Evolutionary conservation across 2,329 filamentous ascomycete species (phyloP).

Genomic region (Thielaviopsis euricoi): DNA sequence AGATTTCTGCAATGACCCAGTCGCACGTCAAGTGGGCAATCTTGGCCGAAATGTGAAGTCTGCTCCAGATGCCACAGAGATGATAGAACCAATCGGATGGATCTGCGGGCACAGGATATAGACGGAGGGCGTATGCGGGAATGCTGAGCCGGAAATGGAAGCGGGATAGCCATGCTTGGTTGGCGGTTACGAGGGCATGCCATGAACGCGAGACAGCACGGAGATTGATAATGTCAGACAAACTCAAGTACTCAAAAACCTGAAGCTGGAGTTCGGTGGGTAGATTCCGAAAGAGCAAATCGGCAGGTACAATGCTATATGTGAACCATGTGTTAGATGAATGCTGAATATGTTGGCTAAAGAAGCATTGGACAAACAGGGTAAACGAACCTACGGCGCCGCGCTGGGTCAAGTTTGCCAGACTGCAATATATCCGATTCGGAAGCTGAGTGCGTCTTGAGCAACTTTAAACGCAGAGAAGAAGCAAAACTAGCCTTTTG

Average conservation of each 20-base stretch:
- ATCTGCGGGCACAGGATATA: constrained; percentile 38
- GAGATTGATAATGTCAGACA: constrained; percentile 43
- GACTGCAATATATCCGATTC: not conserved
- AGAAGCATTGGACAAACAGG: no score
- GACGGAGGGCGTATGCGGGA: constrained; percentile 40
- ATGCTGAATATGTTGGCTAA: not conserved
- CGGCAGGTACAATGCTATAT: constrained; percentile 27
- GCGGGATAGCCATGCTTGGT: constrained; percentile 44
- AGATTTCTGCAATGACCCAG: constrained; percentile 50
- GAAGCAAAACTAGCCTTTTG: constrained; percentile 26
- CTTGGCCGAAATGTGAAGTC: constrained; percentile 47
- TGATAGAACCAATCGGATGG: constrained; percentile 39
- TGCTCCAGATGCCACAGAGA: constrained; percentile 48
- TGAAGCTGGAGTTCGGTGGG: constrained; percentile 48
- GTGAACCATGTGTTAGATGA: constrained; percentile 13
- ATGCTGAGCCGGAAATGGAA: constrained; percentile 43
- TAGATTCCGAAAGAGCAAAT: constrained; percentile 39
- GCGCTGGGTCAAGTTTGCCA: not conserved
- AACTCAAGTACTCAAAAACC: constrained; percentile 41
- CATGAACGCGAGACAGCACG: constrained; percentile 41
- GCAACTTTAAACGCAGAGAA: constrained; percentile 24
- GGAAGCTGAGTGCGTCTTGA: constrained; percentile 10
- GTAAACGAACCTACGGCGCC: constrained; percentile 4
- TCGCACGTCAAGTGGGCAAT: constrained; percentile 44
- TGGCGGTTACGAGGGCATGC: constrained; percentile 41